A percentile compares a stretch with the other conserved stretches of the same genome.
Conservation (phyloP, 1,139 yeast species). For the Eremothecium gossypii region DNA sequence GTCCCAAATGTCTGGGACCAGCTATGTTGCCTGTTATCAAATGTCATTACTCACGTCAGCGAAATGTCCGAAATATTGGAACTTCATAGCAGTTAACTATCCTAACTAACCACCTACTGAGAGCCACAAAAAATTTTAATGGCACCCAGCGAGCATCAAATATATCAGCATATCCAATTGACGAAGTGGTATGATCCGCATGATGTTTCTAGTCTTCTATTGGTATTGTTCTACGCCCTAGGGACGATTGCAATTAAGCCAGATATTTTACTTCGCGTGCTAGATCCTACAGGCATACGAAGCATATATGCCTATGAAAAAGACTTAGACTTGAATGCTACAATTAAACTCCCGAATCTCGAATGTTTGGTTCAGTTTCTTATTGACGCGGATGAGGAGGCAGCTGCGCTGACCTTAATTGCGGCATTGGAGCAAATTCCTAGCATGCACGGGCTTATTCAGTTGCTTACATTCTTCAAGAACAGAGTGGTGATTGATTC, state of each 20-base stretch:
- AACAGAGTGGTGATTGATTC: slow-evolving; percentile 1
- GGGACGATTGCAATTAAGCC: slow-evolving; percentile 5
- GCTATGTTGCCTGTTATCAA: no score
- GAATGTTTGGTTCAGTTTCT: slow-evolving; percentile 12
- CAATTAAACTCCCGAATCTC: slow-evolving; percentile 9
- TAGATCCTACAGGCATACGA: slow-evolving; percentile 3
- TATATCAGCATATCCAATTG: slow-evolving; percentile 5
- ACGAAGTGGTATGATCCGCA: slow-evolving; percentile 21
- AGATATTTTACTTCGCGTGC: slow-evolving; percentile 1
- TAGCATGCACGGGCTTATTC: slow-evolving; percentile 8
- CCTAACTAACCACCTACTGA: no score
- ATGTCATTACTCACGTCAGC: no score
- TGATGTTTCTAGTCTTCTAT: slow-evolving; percentile 19
- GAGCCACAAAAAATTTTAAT: slow-evolving; percentile 2
- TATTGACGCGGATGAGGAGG: slow-evolving; percentile 6
- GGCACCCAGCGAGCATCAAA: neutral
- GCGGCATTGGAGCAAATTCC: slow-evolving; percentile 11
- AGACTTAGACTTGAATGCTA: neutral
- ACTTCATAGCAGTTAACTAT: no score
- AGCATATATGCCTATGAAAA: slow-evolving; percentile 1
- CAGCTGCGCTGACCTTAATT: slow-evolving; percentile 11
- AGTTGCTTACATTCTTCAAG: slow-evolving; percentile 3
- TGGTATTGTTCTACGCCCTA: slow-evolving; percentile 6
- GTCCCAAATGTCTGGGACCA: no score
- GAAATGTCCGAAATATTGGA: no score